Evolutionary conservation across 352 stramenopile species (phyloP).

Genomic region (Globisporangium heterothallicum): DNA sequence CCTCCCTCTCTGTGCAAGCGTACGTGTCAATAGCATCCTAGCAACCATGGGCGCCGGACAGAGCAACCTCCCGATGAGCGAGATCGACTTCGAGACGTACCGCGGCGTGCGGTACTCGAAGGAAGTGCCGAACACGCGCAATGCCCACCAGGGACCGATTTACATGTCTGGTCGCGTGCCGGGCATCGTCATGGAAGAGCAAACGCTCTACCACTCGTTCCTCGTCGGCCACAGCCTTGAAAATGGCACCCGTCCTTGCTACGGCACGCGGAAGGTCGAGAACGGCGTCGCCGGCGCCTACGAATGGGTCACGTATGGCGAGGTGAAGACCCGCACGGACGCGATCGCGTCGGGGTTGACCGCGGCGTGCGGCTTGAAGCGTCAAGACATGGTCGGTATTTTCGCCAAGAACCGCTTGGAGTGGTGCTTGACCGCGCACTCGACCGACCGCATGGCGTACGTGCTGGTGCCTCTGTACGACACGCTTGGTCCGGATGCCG

Average conservation of each 20-base stretch:
- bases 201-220: slow-evolving; percentile 21
- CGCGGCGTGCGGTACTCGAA: slow-evolving; percentile 19
- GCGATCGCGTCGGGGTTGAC: slow-evolving; percentile 36
- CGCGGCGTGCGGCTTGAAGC: slow-evolving; percentile 24
- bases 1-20: not conserved
- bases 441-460: slow-evolving; percentile 60
- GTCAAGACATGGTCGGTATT: slow-evolving; percentile 50
- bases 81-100: slow-evolving; percentile 48
- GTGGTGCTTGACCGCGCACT: slow-evolving; percentile 53
- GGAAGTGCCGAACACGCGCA: slow-evolving; percentile 18
- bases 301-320: slow-evolving; percentile 51
- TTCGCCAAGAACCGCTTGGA: slow-evolving; percentile 71
- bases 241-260: slow-evolving; percentile 23
- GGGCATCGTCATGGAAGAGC: slow-evolving; percentile 5
- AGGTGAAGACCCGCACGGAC: slow-evolving; percentile 36
- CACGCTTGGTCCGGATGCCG: slow-evolving; percentile 62
- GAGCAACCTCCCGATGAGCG: slow-evolving; percentile 36
- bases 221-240: slow-evolving; percentile 3
- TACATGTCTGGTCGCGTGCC: slow-evolving; percentile 10
- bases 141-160: slow-evolving; percentile 17
- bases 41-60: slow-evolving; percentile 37
- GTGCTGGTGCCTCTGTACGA: slow-evolving; percentile 74
- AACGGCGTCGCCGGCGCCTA: slow-evolving; percentile 40
- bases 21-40: not conserved
- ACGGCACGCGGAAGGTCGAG: slow-evolving; percentile 37